Base-by-base conservation (phyloP, 73 alveolate genomes). In the Durusdinium trenchii region DNA sequence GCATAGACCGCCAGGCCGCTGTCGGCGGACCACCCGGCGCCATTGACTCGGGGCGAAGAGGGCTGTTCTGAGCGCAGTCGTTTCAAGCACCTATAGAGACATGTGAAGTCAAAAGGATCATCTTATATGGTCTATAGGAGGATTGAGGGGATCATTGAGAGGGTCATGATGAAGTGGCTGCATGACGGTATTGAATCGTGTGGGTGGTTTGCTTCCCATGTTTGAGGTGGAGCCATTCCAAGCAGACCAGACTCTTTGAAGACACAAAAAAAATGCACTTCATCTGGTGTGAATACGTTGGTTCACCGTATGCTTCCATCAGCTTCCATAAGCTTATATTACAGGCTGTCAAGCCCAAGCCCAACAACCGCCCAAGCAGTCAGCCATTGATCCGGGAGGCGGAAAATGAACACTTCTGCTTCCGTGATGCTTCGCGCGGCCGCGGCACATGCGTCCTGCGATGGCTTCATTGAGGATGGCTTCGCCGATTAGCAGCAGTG, bases 1-100 rank as follows among this genome's bases (percentile, higher is more conserved):
- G 71, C 67, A n/a, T 94, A 94, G 47, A 78, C 93, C 32, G 94
- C 99, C 47, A 94, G 99, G 60, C 99, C 99, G 9, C 94, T 75
- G 67, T 94, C 99, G 30, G 99, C 99, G 4, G 94, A 75, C 38
- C 38, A 94, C 3, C 99, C 99, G 30, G 99, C 99, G 26, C 99
- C 99, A 14, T 78, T 94, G 45, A 76, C 98, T 91, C 3, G 86
- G 38, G 26, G 18, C 85, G 57, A n/a, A 16, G n/a, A n/a, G n/a
- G n/a, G 75, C 20, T n/a, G 75, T 85, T 32, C 16, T 14, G 48
- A 32, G 47, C 47, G 69, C 16, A 28, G 3, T 48, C 48, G 32
- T 28, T 32, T 32, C 12, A 40, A 5, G 76, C 76, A 62, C 14
- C 76, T 12, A 20, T 5, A 62, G 5, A 26, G 43, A 62, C 36